Evolutionary conservation across 345 rosid genomes (phyloP).

Genomic region (Draba incana): DNA sequence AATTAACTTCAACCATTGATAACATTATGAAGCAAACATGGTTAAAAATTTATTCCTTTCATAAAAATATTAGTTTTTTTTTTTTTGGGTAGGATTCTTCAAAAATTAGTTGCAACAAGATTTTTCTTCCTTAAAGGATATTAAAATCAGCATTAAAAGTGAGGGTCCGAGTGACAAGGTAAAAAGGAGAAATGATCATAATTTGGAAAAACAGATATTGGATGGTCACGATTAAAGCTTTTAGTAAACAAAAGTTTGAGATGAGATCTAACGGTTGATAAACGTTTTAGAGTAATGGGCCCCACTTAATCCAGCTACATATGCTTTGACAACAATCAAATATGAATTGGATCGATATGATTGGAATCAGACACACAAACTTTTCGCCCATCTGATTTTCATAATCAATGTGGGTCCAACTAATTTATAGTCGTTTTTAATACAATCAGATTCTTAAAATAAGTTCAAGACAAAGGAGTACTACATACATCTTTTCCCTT

Average conservation of each 20-base stretch:
- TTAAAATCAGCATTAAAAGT: constrained; percentile 16
- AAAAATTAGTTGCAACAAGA: constrained; percentile 19
- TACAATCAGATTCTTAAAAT: background rate
- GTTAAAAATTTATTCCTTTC: no score
- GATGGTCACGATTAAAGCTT: background rate
- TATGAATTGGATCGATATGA: constrained; percentile 57
- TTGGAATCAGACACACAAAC: constrained; percentile 59
- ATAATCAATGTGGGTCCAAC: constrained; percentile 36
- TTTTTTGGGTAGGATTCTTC: no score
- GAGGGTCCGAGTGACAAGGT: constrained; percentile 27
- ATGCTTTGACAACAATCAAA: constrained; percentile 56
- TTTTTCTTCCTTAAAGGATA: constrained; percentile 27
- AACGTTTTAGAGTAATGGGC: constrained; percentile 1
- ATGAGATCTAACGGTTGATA: constrained; percentile 37
- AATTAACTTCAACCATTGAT: no score
- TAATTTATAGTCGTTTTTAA: background rate
- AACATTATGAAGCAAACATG: no score
- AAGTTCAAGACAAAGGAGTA: no score
- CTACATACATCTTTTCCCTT: no score
- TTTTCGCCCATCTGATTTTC: constrained; percentile 26
- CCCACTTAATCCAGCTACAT: constrained; percentile 35
- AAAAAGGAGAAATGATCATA: constrained; percentile 27
- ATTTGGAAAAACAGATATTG: background rate
- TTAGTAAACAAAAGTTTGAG: constrained; percentile 7
- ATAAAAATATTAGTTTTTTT: no score